A percentile compares a stretch with the other conserved stretches of the same genome.
phyloP scores from a whole-genome alignment of 73 alveolate genomes.

The Paramecium primaurelia region DNA sequence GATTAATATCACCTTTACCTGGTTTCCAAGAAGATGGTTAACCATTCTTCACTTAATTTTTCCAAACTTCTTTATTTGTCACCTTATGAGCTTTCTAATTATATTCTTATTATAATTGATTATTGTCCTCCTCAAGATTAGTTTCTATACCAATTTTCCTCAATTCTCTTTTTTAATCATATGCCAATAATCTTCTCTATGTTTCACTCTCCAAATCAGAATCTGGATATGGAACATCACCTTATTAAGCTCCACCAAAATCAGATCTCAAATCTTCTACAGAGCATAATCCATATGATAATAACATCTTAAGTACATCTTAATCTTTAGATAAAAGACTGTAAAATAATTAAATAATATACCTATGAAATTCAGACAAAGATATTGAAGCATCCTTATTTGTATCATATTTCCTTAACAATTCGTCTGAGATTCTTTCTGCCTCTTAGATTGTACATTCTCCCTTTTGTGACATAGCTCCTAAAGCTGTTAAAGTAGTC shows the following conservation, averaged over 20 bases:
- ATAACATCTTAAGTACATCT: conserved; percentile 77
- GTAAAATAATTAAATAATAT: conserved; percentile 75
- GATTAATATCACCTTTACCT: conserved; percentile 82
- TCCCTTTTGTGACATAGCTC: conserved; percentile 68
- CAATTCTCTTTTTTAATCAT: conserved; percentile 59
- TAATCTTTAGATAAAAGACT: conserved; percentile 81
- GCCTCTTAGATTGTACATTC: conserved; percentile 81
- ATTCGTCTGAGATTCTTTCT: conserved; percentile 77
- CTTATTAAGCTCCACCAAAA: conserved; percentile 57
- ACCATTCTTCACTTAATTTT: conserved; percentile 45
- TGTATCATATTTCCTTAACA: conserved; percentile 81
- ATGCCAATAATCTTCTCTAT: conserved; percentile 67
- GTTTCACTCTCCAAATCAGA: conserved; percentile 74
- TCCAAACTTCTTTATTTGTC: conserved; percentile 35
- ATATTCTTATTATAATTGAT: neutral
- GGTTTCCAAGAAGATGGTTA: conserved; percentile 82
- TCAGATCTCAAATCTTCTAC: conserved; percentile 73
- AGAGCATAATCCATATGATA: conserved; percentile 65
- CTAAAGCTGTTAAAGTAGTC: conserved; percentile 71
- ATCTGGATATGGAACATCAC: conserved; percentile 56
- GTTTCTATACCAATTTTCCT: conserved; percentile 64
- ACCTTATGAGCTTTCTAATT: neutral
- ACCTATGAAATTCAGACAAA: conserved; percentile 82
- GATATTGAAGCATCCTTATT: conserved; percentile 89
- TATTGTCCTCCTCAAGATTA: conserved; percentile 66